These are phyloP conservation scores for Senecio squalidus DNA, from an alignment of 140 eudicot species.

Conservation along the genomic window DNA sequence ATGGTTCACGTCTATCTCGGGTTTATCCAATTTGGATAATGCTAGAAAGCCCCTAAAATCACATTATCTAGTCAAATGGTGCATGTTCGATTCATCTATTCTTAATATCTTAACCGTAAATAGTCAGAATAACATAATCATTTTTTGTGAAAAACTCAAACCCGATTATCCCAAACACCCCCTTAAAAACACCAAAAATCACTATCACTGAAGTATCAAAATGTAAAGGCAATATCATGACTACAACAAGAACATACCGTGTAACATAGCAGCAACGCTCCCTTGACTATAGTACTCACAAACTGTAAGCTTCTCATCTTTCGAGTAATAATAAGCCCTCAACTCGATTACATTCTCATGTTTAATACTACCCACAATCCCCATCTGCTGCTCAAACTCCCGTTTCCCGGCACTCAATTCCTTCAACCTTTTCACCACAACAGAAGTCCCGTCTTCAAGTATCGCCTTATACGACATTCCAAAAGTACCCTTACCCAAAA, in stretches of 20 bases:
- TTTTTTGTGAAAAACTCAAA: not conserved
- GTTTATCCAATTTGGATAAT: too few species aligned
- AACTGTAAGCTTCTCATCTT: slow-evolving; percentile 91
- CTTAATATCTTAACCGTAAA: not conserved
- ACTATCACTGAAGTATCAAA: not conserved
- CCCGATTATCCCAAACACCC: not conserved
- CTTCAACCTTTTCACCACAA: slow-evolving; percentile 96
- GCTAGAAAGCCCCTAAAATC: not conserved
- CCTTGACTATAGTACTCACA: slow-evolving; percentile 78
- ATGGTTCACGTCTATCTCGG: too few species aligned
- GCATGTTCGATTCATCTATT: not conserved
- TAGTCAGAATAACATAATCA: not conserved
- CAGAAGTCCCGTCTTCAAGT: slow-evolving; percentile 84
- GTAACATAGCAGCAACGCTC: slow-evolving; percentile 79
- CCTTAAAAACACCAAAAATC: not conserved
- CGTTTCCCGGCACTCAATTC: slow-evolving; percentile 77
- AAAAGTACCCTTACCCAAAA: slow-evolving; percentile 90
- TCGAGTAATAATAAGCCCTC: slow-evolving; percentile 90
- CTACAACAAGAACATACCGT: slow-evolving; percentile 50
- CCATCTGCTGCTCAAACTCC: slow-evolving; percentile 94
- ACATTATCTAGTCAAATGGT: not conserved
- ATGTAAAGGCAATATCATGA: slow-evolving; percentile 10
- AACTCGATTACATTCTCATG: slow-evolving; percentile 79
- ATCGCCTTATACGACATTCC: slow-evolving; percentile 96
- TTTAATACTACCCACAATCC: slow-evolving; percentile 71